Conservation (phyloP, 352 stramenopile genomes). For the Globisporangium ultimum region DNA sequence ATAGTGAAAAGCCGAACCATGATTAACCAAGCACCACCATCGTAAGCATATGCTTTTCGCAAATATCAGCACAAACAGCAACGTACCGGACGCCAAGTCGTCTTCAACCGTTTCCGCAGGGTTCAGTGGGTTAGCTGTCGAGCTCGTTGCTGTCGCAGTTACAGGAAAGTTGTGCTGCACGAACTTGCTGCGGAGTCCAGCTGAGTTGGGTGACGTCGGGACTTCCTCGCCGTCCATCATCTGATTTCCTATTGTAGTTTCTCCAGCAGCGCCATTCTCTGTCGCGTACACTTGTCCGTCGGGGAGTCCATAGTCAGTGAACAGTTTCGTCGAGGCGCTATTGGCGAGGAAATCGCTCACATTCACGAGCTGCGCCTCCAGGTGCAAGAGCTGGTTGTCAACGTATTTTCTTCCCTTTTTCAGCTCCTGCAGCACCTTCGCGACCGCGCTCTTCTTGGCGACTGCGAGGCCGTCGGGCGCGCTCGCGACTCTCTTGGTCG, state of each 20-base stretch:
- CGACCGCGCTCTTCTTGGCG: conserved; percentile 49
- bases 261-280: background rate
- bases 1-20: background rate
- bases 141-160: conserved; percentile 5
- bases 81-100: conserved; percentile 52
- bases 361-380: conserved; percentile 56
- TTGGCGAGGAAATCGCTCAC: conserved; percentile 54
- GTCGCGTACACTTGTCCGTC: background rate
- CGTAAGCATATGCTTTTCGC: no score
- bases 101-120: conserved; percentile 53
- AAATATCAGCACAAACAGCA: background rate
- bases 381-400: conserved; percentile 53
- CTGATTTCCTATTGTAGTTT: conserved; percentile 4
- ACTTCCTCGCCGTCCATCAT: conserved; percentile 11
- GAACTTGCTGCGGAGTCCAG: conserved; percentile 17
- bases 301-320: conserved; percentile 21
- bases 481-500: conserved; percentile 52
- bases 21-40: background rate
- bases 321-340: conserved; percentile 37
- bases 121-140: conserved; percentile 25
- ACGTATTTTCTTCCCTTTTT: conserved; percentile 51
- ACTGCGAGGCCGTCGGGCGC: conserved; percentile 36
- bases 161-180: conserved; percentile 18
- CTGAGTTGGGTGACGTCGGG: conserved; percentile 13
- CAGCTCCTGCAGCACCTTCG: conserved; percentile 61